These are phyloP conservation scores for Centrapalus pauciflorus DNA, from an alignment of 129 eudicot genomes.

Conservation along the genomic window DNA sequence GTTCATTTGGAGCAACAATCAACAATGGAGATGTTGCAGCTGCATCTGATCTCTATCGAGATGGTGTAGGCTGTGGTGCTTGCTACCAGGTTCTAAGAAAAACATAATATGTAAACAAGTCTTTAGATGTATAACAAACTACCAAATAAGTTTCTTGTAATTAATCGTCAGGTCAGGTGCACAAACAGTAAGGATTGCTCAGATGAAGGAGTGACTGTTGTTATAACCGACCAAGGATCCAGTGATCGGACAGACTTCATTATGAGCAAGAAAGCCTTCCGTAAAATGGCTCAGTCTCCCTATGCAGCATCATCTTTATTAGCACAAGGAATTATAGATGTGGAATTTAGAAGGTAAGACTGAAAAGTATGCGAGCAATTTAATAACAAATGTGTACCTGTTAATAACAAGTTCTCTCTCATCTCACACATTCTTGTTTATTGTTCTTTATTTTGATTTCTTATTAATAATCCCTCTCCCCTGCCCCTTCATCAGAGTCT, in stretches of 20 bases:
- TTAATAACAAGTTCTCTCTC: neutral
- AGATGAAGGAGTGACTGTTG: conserved; percentile 66
- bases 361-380: neutral
- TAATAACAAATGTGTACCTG: neutral
- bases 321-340: conserved; percentile 60
- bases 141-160: neutral
- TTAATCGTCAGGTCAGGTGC: conserved; percentile 57
- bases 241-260: conserved; percentile 68
- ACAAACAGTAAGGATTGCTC: conserved; percentile 57
- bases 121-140: neutral
- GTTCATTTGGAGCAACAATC: conserved; percentile 66
- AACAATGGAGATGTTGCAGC: conserved; percentile 73
- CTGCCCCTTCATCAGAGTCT: conserved; percentile 38
- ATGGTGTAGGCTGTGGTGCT: conserved; percentile 86
- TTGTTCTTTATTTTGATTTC: neutral
- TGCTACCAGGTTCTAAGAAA: conserved; percentile 61
- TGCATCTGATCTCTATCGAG: conserved; percentile 67
- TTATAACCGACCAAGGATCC: conserved; percentile 72
- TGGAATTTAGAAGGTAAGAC: conserved; percentile 72
- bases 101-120: neutral
- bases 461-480: neutral
- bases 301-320: conserved; percentile 48
- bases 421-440: neutral
- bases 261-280: conserved; percentile 66
- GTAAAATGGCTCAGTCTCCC: conserved; percentile 58